Evolutionary conservation across 2,329 filamentous ascomycete species (phyloP).

Genomic region (Phialophora tarda): DNA sequence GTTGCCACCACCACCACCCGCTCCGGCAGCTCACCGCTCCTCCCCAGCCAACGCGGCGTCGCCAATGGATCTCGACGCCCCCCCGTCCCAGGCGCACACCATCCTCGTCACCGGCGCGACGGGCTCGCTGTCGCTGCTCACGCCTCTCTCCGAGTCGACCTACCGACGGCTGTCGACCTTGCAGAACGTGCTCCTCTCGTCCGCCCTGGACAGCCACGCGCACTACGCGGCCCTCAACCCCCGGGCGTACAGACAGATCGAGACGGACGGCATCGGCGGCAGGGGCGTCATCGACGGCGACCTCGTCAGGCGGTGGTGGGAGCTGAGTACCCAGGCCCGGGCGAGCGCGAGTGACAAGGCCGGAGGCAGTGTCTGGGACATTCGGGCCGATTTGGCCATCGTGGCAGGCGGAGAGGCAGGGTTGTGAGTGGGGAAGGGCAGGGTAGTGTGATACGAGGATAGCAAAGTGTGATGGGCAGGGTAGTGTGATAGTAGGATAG

Average conservation of each 20-base stretch:
- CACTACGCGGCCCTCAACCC: constrained; percentile 83
- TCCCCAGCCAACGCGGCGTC: neutral
- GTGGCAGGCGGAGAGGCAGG: constrained; percentile 67
- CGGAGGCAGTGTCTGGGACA: constrained; percentile 68
- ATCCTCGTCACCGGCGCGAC: neutral
- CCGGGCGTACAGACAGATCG: constrained; percentile 71
- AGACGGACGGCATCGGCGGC: constrained; percentile 57
- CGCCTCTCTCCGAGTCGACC: constrained; percentile 74
- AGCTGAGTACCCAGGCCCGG: constrained; percentile 72
- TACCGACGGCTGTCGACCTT: constrained; percentile 86
- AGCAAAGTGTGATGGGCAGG: neutral
- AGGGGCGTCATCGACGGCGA: constrained; percentile 77
- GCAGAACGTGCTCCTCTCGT: constrained; percentile 75
- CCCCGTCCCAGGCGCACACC: constrained; percentile 2
- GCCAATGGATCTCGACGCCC: constrained; percentile 13
- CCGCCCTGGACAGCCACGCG: constrained; percentile 62
- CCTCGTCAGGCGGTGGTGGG: constrained; percentile 75
- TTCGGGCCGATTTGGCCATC: constrained; percentile 72
- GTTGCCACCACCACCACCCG: constrained; percentile 63
- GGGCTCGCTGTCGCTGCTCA: constrained; percentile 58
- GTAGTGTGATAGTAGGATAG: neutral
- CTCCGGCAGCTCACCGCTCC: neutral
- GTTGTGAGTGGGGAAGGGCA: constrained; percentile 7
- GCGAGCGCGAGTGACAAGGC: constrained; percentile 76
- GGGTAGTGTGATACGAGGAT: neutral